Evolutionary conservation across 306 rosid genomes (phyloP).

Genomic region (Citrullus amarus): DNA sequence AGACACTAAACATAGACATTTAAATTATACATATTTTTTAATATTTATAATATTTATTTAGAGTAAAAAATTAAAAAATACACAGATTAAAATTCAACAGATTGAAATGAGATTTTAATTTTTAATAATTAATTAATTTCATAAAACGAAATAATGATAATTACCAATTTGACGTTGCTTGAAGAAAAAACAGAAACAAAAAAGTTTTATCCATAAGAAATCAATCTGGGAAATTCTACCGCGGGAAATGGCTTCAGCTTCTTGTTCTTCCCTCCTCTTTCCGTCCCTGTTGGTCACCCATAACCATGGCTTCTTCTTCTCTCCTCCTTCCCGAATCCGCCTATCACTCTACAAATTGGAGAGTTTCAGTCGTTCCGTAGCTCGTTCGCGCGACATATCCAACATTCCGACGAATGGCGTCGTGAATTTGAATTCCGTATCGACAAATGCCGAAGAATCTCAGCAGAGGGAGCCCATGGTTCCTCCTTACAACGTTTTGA

Average conservation of each 20-base stretch:
- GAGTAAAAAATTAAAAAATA: too few species aligned
- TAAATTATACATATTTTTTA: too few species aligned
- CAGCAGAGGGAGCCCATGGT: slow-evolving; percentile 30
- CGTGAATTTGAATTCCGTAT: slow-evolving; percentile 5
- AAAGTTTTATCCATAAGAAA: background rate
- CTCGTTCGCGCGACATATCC: slow-evolving; percentile 20
- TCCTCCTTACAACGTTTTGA: slow-evolving; percentile 80
- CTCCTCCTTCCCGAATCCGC: slow-evolving; percentile 1
- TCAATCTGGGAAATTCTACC: background rate
- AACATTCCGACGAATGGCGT: background rate
- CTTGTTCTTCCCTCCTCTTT: slow-evolving; percentile 3
- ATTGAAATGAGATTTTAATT: too few species aligned
- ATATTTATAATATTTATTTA: too few species aligned
- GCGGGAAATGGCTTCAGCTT: slow-evolving; percentile 9
- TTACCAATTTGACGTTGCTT: background rate
- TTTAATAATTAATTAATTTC: background rate
- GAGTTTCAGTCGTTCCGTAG: slow-evolving; percentile 10
- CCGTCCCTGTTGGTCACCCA: slow-evolving; percentile 2
- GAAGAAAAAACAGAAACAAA: background rate
- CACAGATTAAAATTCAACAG: too few species aligned
- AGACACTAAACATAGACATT: too few species aligned
- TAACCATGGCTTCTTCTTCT: background rate
- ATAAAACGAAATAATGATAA: background rate
- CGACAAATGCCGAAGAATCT: slow-evolving; percentile 16
- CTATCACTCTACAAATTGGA: background rate